phyloP scores from a whole-genome alignment of 2,329 filamentous ascomycete species.

The Neonectria hederae region DNA sequence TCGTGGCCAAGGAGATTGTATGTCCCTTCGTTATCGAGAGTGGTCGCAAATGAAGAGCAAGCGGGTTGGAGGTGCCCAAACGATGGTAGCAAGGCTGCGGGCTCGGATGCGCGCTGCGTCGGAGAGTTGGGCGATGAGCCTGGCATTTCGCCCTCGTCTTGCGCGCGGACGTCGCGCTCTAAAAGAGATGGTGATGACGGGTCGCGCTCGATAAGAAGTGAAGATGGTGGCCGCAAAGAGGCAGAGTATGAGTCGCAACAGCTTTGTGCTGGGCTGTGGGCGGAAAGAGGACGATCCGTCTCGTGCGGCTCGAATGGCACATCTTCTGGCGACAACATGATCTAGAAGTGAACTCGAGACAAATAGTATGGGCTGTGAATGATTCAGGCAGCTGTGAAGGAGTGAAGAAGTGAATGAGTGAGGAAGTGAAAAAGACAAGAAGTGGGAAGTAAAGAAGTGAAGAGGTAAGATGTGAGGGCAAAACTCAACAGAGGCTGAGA shows the following conservation, averaged over 20 bases:
- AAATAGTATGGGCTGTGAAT: background rate
- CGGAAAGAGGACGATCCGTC: background rate
- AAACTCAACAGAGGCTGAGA: background rate
- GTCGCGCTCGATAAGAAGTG: conserved; percentile 29
- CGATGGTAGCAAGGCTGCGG: conserved; percentile 11
- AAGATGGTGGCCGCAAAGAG: conserved; percentile 27
- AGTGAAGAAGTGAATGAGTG: background rate
- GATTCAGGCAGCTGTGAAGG: background rate
- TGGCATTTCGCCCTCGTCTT: background rate
- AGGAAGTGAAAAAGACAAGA: too few species aligned
- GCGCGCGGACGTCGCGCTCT: background rate
- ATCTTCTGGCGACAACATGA: background rate
- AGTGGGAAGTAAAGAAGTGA: background rate
- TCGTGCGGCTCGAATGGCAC: background rate
- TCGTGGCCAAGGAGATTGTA: background rate
- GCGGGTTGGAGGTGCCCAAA: background rate
- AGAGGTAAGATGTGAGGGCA: background rate
- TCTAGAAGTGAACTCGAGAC: background rate
- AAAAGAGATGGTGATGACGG: background rate
- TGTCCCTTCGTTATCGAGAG: conserved; percentile 2
- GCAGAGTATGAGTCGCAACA: conserved; percentile 6
- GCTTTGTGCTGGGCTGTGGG: background rate
- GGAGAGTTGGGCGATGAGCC: conserved; percentile 9
- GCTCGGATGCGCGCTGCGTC: background rate
- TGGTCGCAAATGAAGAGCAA: conserved; percentile 15